Conservation (phyloP, 225 moss, liverwort and hornwort species). For the Asterella californica region DNA sequence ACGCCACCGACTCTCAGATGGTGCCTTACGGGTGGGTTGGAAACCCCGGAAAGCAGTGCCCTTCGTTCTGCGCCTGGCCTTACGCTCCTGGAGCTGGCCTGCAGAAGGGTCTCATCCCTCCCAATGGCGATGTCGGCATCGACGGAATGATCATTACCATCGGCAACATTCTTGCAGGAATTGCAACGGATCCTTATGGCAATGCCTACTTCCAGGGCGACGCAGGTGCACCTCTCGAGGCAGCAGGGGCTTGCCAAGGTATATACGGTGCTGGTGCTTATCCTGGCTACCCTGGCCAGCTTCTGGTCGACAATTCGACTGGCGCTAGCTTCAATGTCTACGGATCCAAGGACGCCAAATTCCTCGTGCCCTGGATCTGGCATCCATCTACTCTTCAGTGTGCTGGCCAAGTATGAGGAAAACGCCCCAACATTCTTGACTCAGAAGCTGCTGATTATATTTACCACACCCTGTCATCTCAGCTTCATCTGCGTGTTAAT, state of each 20-base stretch:
- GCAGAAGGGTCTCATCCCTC: constrained; percentile 17
- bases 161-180: constrained; percentile 28
- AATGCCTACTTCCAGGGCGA: constrained; percentile 22
- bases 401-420: constrained; percentile 8
- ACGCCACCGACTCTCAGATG: constrained; percentile 42
- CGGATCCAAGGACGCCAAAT: not conserved
- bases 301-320: constrained; percentile 9
- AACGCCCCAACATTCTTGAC: no score
- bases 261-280: not conserved
- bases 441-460: no score
- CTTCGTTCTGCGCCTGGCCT: constrained; percentile 37
- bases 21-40: constrained; percentile 64
- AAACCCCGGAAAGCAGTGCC: constrained; percentile 44
- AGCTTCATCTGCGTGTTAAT: no score
- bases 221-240: constrained; percentile 15
- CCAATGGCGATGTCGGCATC: constrained; percentile 29
- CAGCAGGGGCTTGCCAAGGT: constrained; percentile 16
- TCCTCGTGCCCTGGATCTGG: constrained; percentile 17
- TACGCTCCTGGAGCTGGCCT: constrained; percentile 6
- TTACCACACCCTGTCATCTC: no score
- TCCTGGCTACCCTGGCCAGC: constrained; percentile 13
- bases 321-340: constrained; percentile 18
- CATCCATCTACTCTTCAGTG: constrained; percentile 3
- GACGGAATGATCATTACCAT: constrained; percentile 42
- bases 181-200: constrained; percentile 31